Conservation (phyloP, 1,284 basidiomycete genomes). For the Golubevia sp. region DNA sequence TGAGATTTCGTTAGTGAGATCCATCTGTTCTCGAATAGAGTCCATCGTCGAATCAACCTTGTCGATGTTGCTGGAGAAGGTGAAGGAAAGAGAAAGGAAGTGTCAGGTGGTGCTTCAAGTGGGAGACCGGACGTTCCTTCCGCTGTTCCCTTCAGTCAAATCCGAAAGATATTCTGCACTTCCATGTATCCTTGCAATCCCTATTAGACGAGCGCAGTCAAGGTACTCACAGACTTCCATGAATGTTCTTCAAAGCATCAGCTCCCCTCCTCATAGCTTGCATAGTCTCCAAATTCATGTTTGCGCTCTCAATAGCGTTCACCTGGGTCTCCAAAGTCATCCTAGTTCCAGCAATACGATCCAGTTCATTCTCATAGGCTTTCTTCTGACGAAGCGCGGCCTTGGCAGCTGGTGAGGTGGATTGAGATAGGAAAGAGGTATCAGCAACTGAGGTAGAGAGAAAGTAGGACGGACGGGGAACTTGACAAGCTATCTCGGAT, state of each 20-base stretch:
- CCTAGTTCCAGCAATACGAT: constrained; percentile 81
- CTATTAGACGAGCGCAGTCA: constrained; percentile 7
- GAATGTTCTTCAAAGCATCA: constrained; percentile 87
- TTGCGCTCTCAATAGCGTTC: constrained; percentile 95
- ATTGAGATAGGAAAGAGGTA: background rate
- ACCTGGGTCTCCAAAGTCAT: constrained; percentile 95
- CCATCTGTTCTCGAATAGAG: constrained; percentile 87
- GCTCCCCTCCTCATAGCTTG: constrained; percentile 95
- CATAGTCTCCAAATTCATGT: constrained; percentile 98
- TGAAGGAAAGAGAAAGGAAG: background rate
- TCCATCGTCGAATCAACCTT: constrained; percentile 93
- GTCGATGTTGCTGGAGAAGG: constrained; percentile 73
- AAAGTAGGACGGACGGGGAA: background rate
- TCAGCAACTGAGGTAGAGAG: background rate
- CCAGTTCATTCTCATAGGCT: constrained; percentile 83
- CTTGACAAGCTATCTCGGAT: too few relatives aligned
- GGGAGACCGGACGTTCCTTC: background rate
- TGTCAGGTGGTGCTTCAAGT: background rate
- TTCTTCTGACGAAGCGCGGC: constrained; percentile 96
- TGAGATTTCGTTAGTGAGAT: constrained; percentile 91
- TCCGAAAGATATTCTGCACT: too few relatives aligned
- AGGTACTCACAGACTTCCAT: constrained; percentile 71
- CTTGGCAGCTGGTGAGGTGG: constrained; percentile 29
- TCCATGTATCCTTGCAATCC: background rate
- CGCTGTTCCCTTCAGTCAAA: background rate